Evolutionary conservation across 2,329 filamentous ascomycete species (phyloP).

Genomic region (Elsinoe necatrix): DNA sequence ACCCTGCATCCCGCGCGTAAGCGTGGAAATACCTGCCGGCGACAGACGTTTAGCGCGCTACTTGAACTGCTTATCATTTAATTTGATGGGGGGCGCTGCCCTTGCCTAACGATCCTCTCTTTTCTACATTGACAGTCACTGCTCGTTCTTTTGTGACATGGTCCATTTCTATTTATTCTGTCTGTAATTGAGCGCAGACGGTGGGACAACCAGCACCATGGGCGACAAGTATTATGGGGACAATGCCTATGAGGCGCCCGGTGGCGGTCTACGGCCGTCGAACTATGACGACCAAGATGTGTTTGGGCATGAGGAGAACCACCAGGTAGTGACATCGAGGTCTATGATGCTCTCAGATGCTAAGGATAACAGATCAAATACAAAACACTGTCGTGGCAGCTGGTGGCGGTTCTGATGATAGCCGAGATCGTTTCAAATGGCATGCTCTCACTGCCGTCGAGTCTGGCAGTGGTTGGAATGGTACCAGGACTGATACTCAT

Average conservation of each 20-base stretch:
- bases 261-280: conserved; percentile 46
- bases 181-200: not conserved
- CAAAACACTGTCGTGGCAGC: conserved; percentile 46
- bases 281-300: conserved; percentile 30
- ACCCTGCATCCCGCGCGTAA: conserved; percentile 5
- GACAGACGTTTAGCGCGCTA: conserved; percentile 6
- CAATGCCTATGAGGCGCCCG: conserved; percentile 44
- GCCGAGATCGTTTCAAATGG: conserved; percentile 49
- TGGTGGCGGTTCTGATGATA: conserved; percentile 48
- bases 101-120: not conserved
- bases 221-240: conserved; percentile 8
- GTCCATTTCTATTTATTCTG: not conserved
- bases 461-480: conserved; percentile 44
- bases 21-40: conserved; percentile 3
- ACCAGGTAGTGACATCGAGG: conserved; percentile 17
- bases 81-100: conserved; percentile 8
- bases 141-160: not conserved
- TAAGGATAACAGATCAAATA: conserved; percentile 39
- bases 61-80: conserved; percentile 13
- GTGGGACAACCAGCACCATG: not conserved
- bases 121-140: not conserved
- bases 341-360: not conserved
- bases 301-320: conserved; percentile 33
- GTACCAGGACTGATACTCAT: conserved; percentile 47
- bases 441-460: conserved; percentile 47